Percentiles rank a stretch among this genome's conserved stretches.
These are phyloP conservation scores for Fistulina hepatica DNA, from an alignment of 1,284 basidiomycete genomes.

Conservation along the genomic window DNA sequence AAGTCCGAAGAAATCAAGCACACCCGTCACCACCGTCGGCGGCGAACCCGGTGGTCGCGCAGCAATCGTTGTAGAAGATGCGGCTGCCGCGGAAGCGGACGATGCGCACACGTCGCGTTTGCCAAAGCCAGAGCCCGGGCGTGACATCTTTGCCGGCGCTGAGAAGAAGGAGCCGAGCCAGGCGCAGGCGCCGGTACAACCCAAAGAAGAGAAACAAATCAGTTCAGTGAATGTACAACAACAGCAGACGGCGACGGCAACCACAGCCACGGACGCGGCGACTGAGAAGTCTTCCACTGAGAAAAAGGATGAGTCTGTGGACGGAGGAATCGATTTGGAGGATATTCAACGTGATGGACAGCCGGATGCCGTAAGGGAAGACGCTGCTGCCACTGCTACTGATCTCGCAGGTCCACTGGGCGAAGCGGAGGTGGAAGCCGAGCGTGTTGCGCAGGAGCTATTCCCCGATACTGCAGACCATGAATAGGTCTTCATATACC, in stretches of 20 bases:
- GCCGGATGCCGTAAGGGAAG: not conserved
- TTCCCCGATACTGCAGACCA: constrained; percentile 30
- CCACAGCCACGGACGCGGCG: not conserved
- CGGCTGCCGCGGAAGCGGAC: constrained; percentile 14
- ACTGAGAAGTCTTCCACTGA: not conserved
- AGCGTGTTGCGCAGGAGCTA: constrained; percentile 43
- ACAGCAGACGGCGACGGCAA: constrained; percentile 3
- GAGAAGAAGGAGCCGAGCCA: constrained; percentile 30
- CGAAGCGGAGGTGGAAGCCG: constrained; percentile 39
- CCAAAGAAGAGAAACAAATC: constrained; percentile 27
- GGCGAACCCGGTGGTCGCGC: constrained; percentile 35
- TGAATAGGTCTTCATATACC: no score
- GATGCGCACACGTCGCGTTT: constrained; percentile 30
- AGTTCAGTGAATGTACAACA: constrained; percentile 21
- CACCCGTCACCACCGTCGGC: constrained; percentile 31
- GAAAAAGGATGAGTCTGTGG: not conserved
- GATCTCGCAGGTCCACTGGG: constrained; percentile 29
- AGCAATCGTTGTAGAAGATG: constrained; percentile 36
- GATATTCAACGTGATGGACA: not conserved
- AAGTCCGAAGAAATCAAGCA: constrained; percentile 29
- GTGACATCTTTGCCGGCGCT: constrained; percentile 49
- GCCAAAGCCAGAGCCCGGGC: constrained; percentile 54
- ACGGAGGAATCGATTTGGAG: not conserved
- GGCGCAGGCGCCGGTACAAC: constrained; percentile 15
- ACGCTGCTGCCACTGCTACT: constrained; percentile 3